Percentiles rank a stretch among this genome's conserved stretches.
Evolutionary conservation across 2,329 filamentous ascomycete species (phyloP).

Genomic region (Beauveria pseudobassiana): DNA sequence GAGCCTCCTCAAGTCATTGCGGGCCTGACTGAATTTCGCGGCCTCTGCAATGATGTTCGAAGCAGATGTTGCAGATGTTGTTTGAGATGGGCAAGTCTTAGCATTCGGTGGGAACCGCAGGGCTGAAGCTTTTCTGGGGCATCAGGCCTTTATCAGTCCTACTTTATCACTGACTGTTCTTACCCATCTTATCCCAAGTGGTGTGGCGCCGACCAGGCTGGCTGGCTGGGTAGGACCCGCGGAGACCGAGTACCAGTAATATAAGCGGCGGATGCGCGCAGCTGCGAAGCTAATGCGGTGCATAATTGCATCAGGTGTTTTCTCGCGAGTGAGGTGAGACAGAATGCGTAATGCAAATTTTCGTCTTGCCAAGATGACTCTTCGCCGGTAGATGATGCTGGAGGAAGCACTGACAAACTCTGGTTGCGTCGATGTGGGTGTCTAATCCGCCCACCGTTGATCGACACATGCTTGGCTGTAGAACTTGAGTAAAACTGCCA

Average conservation of each 20-base stretch:
- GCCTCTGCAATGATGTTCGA: not conserved
- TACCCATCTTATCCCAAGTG: not conserved
- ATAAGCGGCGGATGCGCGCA: not conserved
- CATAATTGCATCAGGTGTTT: not conserved
- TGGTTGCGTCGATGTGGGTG: not conserved
- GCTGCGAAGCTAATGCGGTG: not conserved
- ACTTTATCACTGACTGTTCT: not conserved
- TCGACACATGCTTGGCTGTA: not conserved
- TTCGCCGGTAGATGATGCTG: not conserved
- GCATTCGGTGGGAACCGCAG: not conserved
- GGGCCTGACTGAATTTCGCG: not conserved
- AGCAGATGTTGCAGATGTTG: not conserved
- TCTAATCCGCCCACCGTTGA: not conserved
- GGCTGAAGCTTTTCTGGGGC: not conserved
- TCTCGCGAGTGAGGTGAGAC: not conserved
- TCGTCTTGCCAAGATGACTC: not conserved
- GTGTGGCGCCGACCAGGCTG: not conserved
- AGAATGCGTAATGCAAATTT: not conserved
- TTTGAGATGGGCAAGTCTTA: not conserved
- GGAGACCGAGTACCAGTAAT: conserved; percentile 1
- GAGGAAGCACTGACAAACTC: not conserved
- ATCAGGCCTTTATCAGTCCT: not conserved
- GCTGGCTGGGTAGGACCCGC: not conserved
- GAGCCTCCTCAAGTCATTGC: not conserved
- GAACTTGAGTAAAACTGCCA: not conserved